Conservation (phyloP, 148 eudicot species). For the Rhododendron henanense region DNA sequence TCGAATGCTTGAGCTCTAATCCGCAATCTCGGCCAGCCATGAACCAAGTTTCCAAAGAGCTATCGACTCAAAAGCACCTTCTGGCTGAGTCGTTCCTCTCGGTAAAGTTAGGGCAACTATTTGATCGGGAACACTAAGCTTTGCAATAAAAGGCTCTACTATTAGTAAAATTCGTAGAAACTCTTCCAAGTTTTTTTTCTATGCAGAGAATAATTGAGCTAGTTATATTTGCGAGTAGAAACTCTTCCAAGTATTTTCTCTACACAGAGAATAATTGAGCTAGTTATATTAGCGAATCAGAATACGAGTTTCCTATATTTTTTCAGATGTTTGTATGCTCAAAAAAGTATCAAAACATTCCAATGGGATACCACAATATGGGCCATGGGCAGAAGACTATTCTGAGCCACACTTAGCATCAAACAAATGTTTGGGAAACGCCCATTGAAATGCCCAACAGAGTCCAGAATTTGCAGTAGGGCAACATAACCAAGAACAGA, state of each 20-base stretch:
- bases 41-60: slow-evolving; percentile 9
- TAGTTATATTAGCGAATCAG: background rate
- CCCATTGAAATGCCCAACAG: too few relatives aligned
- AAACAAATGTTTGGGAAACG: too few relatives aligned
- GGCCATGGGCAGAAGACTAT: too few relatives aligned
- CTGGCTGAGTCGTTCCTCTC: background rate
- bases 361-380: too few relatives aligned
- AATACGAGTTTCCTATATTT: background rate
- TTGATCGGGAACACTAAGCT: background rate
- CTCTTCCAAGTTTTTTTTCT: too few relatives aligned
- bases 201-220: background rate
- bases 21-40: slow-evolving; percentile 24
- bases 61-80: background rate
- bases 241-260: too few relatives aligned
- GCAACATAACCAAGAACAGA: too few relatives aligned
- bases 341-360: background rate
- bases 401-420: too few relatives aligned
- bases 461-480: too few relatives aligned
- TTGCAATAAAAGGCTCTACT: background rate
- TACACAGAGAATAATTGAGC: background rate
- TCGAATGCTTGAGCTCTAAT: background rate
- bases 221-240: too few relatives aligned
- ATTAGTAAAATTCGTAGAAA: background rate
- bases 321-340: background rate
- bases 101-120: background rate